These are phyloP conservation scores for Sinapis alba DNA, from an alignment of 441 rosid genomes.

Conservation along the genomic window DNA sequence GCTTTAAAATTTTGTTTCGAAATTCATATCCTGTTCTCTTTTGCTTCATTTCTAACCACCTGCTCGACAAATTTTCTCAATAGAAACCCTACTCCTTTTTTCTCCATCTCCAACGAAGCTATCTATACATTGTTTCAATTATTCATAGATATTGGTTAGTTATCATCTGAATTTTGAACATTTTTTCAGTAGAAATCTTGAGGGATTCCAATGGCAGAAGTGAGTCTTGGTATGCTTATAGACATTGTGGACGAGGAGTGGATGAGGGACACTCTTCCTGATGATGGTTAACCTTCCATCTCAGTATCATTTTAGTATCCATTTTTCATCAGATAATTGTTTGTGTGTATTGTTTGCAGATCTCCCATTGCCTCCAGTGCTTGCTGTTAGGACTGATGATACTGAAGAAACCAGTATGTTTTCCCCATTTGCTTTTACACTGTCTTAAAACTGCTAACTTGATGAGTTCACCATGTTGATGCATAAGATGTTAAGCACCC, in stretches of 20 bases:
- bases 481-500: background rate
- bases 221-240: constrained; percentile 76
- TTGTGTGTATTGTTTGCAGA: constrained; percentile 52
- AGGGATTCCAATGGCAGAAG: constrained; percentile 55
- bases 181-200: background rate
- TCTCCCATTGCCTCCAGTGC: constrained; percentile 76
- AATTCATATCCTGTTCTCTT: background rate
- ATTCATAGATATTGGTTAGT: background rate
- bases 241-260: constrained; percentile 95
- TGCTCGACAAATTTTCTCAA: constrained; percentile 27
- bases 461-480: background rate
- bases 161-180: constrained; percentile 4
- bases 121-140: background rate
- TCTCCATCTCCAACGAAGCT: background rate
- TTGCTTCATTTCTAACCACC: constrained; percentile 8
- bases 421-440: background rate
- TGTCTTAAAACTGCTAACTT: background rate
- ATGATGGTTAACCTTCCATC: constrained; percentile 57
- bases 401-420: constrained; percentile 84
- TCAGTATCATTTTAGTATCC: background rate
- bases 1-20: background rate
- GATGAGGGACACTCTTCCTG: constrained; percentile 93
- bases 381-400: constrained; percentile 78
- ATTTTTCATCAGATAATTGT: background rate
- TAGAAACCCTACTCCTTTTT: background rate